Conservation (phyloP, 1,139 yeast genomes). For the Candida dubliniensis region DNA sequence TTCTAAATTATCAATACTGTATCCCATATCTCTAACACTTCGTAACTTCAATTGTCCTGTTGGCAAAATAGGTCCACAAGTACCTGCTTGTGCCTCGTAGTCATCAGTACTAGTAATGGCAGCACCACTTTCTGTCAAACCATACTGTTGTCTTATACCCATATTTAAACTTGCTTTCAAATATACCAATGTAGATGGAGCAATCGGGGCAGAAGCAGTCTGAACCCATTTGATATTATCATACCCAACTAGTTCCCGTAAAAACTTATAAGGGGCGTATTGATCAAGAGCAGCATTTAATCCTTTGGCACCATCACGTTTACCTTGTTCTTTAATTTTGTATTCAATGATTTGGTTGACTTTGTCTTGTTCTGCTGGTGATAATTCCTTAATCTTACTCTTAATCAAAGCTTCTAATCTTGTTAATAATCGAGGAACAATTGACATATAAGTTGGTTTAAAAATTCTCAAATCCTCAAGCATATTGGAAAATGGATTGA, state of each 20-base stretch:
- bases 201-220: constrained; percentile 40
- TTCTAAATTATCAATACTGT: constrained; percentile 21
- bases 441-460: constrained; percentile 34
- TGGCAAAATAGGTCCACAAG: constrained; percentile 33
- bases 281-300: constrained; percentile 24
- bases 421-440: constrained; percentile 36
- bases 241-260: constrained; percentile 32
- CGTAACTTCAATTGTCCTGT: constrained; percentile 29
- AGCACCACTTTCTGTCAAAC: constrained; percentile 39
- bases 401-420: constrained; percentile 42
- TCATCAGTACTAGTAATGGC: constrained; percentile 29
- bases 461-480: constrained; percentile 29
- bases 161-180: constrained; percentile 33
- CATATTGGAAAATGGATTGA: constrained; percentile 14
- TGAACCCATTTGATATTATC: constrained; percentile 25
- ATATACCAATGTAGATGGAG: constrained; percentile 31
- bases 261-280: constrained; percentile 23
- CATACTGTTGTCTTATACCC: constrained; percentile 39
- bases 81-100: constrained; percentile 35
- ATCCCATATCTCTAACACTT: constrained; percentile 31
- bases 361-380: constrained; percentile 17
- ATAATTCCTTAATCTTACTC: constrained; percentile 25
- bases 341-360: constrained; percentile 22
- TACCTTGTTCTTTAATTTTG: constrained; percentile 26
- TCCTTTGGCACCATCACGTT: constrained; percentile 27